Percentiles rank a stretch among this genome's conserved stretches.
Evolutionary conservation across 2,329 filamentous ascomycete genomes (phyloP).

Genomic region (Torrubiellomyces zombiae): DNA sequence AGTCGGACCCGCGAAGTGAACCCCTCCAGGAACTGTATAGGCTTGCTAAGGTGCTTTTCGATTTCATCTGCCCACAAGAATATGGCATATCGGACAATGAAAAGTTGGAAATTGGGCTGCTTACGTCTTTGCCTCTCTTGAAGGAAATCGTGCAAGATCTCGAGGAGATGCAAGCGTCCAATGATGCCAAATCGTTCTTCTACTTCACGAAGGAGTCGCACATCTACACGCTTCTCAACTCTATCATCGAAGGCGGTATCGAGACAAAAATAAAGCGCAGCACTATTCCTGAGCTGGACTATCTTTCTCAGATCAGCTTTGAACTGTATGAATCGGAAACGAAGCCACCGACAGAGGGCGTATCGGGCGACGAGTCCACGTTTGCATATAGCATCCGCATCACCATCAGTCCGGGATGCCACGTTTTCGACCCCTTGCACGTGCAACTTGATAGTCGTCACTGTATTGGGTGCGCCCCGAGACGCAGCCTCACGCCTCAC

Average conservation of each 20-base stretch:
- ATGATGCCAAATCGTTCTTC: constrained; percentile 89
- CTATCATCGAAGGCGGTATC: constrained; percentile 90
- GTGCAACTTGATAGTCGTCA: constrained; percentile 93
- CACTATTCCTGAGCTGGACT: constrained; percentile 92
- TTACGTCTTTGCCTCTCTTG: constrained; percentile 83
- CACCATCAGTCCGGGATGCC: constrained; percentile 86
- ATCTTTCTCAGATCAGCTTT: constrained; percentile 93
- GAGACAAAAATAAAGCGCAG: constrained; percentile 93
- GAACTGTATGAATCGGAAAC: constrained; percentile 94
- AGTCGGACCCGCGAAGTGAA: constrained; percentile 69
- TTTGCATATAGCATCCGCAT: constrained; percentile 96
- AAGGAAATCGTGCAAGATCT: constrained; percentile 95
- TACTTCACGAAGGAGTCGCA: constrained; percentile 99
- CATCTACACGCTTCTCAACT: constrained; percentile 95
- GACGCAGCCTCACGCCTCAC: constrained; percentile 77
- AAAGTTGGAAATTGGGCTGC: constrained; percentile 93
- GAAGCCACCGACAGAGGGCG: constrained; percentile 27
- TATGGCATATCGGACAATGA: constrained; percentile 92
- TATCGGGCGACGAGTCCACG: constrained; percentile 39
- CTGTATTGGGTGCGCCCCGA: constrained; percentile 86
- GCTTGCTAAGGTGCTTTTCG: constrained; percentile 85
- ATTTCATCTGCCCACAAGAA: constrained; percentile 96
- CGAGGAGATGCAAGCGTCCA: constrained; percentile 90
- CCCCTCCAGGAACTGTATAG: constrained; percentile 87
- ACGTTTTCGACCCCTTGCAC: constrained; percentile 90